phyloP scores from a whole-genome alignment of 1,284 basidiomycete genomes.

The Rhizoctonia solani region DNA sequence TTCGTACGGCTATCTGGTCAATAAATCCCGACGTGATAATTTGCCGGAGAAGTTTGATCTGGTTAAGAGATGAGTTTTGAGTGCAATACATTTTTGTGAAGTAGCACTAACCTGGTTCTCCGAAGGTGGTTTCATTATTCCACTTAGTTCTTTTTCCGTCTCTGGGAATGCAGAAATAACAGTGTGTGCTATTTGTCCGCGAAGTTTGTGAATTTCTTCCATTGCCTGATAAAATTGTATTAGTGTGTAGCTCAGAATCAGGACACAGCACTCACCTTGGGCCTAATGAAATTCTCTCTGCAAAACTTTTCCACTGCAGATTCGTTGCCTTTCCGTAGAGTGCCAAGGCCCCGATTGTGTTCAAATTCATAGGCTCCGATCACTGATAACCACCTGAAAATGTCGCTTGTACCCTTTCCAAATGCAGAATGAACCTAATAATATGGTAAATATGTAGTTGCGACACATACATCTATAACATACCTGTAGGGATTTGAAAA shows the following conservation, averaged over 20 bases:
- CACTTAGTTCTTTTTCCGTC: constrained; percentile 60
- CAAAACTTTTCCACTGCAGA: constrained; percentile 63
- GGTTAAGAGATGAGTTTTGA: constrained; percentile 37
- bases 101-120: constrained; percentile 64
- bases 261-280: constrained; percentile 63
- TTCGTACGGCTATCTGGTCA: constrained; percentile 93
- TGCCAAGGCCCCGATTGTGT: constrained; percentile 17
- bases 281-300: constrained; percentile 85
- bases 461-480: constrained; percentile 40
- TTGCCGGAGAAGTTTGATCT: constrained; percentile 92
- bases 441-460: constrained; percentile 36
- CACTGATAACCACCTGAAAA: constrained; percentile 87
- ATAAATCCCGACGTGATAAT: constrained; percentile 89
- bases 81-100: constrained; percentile 32
- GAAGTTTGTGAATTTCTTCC: constrained; percentile 99
- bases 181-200: constrained; percentile 85
- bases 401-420: constrained; percentile 84
- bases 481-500: constrained; percentile 80
- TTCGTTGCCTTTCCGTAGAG: constrained; percentile 71
- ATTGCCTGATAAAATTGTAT: constrained; percentile 67
- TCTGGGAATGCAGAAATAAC: constrained; percentile 72
- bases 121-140: constrained; percentile 70
- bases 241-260: neutral
- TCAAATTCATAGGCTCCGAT: constrained; percentile 87
- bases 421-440: constrained; percentile 74